phyloP scores from a whole-genome alignment of 2,329 filamentous ascomycete species.

The Arthrobotrys iridis region DNA sequence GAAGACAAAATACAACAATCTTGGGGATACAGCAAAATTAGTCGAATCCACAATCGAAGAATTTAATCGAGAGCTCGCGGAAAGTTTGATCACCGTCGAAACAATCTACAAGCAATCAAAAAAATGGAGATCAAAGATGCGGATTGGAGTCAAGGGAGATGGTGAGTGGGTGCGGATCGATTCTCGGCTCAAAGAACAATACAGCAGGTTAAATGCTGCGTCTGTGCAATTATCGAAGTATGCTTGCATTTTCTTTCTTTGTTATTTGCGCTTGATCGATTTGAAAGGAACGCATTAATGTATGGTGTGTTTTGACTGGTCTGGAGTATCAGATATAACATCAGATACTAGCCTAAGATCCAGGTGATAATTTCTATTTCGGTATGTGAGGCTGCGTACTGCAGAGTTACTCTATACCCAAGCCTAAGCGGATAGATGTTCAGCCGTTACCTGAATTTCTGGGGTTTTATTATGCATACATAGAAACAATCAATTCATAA shows the following conservation, averaged over 20 bases:
- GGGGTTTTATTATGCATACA: too few species aligned
- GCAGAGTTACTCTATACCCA: background rate
- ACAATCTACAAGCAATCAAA: constrained; percentile 20
- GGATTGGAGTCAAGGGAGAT: constrained; percentile 33
- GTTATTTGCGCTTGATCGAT: background rate
- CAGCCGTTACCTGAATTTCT: too few species aligned
- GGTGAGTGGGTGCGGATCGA: constrained; percentile 45
- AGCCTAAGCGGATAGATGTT: too few species aligned
- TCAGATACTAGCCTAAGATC: background rate
- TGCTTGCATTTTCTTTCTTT: constrained; percentile 11
- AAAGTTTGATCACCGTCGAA: background rate
- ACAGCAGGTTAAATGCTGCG: constrained; percentile 36
- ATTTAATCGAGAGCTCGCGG: constrained; percentile 23
- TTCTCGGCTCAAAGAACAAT: constrained; percentile 20
- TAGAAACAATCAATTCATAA: too few species aligned
- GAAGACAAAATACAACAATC: constrained; percentile 13
- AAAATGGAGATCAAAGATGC: constrained; percentile 24
- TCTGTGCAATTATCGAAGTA: constrained; percentile 53
- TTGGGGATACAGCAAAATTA: constrained; percentile 14
- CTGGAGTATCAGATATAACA: constrained; percentile 9
- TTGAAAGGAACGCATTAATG: background rate
- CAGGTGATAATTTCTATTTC: background rate
- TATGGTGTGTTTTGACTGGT: background rate
- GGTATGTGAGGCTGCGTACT: too few species aligned
- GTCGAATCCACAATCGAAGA: constrained; percentile 2